Base-by-base conservation (phyloP, 805 yeast genomes). In the Nakazawaea laoshanensis region DNA sequence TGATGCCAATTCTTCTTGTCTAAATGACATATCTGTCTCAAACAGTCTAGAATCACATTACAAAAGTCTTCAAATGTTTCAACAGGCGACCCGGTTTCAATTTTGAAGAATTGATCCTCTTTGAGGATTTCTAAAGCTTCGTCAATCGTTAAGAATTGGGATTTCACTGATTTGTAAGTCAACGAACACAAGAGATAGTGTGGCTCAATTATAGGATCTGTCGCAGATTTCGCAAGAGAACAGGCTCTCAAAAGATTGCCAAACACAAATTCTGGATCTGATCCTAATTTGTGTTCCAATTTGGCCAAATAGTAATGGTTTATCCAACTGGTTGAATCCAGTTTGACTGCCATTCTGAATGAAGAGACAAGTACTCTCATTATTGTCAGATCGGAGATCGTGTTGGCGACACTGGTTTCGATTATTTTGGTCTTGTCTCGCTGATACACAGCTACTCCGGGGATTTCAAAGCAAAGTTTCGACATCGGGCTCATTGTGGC, bases 1-100 rank as follows among this genome's bases (percentile, higher is more conserved):
- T 92, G 97, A 33, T 87, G 94, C 96, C 96, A 87, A 33, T 76
- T 83, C 49, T 77, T 83, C 49, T 81, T 87, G 50, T 89, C 97
- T 8, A 70, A 55, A 0, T 59, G 32, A 12, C 67, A 53, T 3
- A 85, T 48, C 36, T 59, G 69, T 24, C 56, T 57, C 25, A 85
- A 51, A 6, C 73, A 52, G 1, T 48, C 49, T 1, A 79, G 55
- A 3, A 79, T 54, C 9, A 57, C 44, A 6, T 49, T 41, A 34
- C 53, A 63, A 40, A 74, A 63, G 2, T 33, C 43, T 7, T 45
- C 55, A n/a, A n/a, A n/a, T n/a, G n/a, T n/a, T n/a, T n/a, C n/a
- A n/a, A n/a, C n/a, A n/a, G n/a, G n/a, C n/a, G n/a, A n/a, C n/a
- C n/a, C n/a, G 6, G 47, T 35, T 3, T 37, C 21, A 6, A 22